These are phyloP conservation scores for Calonectria honghensis DNA, from an alignment of 2,329 filamentous ascomycete genomes.

Conservation along the genomic window DNA sequence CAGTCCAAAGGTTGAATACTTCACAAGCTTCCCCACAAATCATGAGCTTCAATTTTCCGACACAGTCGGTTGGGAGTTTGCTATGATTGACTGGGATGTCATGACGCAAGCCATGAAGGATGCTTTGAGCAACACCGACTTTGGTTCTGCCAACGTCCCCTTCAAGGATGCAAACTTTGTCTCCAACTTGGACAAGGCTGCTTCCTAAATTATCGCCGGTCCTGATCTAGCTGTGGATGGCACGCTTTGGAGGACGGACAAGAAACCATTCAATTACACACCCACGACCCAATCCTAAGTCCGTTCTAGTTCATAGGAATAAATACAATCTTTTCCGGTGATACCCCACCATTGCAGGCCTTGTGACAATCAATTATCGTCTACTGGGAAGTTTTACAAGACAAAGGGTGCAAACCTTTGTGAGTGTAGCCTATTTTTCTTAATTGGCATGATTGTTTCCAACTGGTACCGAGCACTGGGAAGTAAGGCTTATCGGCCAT, in stretches of 20 bases:
- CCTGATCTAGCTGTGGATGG: too few species aligned
- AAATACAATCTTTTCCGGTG: neutral
- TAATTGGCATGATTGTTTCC: neutral
- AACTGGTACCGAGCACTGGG: too few species aligned
- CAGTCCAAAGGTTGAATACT: slow-evolving; percentile 59
- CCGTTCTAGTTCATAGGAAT: neutral
- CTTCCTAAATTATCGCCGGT: neutral
- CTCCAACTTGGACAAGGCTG: slow-evolving; percentile 44
- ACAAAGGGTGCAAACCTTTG: neutral
- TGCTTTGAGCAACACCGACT: slow-evolving; percentile 62
- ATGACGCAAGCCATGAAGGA: slow-evolving; percentile 58
- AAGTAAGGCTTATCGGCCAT: neutral
- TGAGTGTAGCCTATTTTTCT: neutral
- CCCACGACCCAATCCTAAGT: neutral
- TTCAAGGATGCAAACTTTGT: slow-evolving; percentile 59
- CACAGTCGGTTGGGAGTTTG: slow-evolving; percentile 61
- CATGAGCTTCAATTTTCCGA: slow-evolving; percentile 62
- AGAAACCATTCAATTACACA: neutral
- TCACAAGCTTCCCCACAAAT: slow-evolving; percentile 56
- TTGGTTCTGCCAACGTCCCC: slow-evolving; percentile 64
- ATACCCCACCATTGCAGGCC: neutral
- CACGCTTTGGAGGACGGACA: too few species aligned
- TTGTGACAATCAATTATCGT: neutral
- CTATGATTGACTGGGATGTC: slow-evolving; percentile 65
- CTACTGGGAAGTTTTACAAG: too few species aligned